Percentiles rank a stretch among this genome's conserved stretches.
Evolutionary conservation across 345 rosid genomes (phyloP).

Genomic region (Psidium friedrichsthalianum): DNA sequence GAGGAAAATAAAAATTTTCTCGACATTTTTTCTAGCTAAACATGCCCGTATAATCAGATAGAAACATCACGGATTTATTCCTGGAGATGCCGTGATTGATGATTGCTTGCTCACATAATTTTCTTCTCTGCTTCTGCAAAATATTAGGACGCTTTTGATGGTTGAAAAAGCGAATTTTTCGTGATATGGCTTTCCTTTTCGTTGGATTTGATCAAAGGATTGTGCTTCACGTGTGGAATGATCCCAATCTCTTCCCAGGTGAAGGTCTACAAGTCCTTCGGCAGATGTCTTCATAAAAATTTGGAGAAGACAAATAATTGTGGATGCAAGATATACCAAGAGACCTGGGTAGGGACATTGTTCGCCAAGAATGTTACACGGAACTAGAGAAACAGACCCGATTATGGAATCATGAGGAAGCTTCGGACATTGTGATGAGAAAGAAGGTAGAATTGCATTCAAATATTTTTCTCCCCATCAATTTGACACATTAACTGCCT

Average conservation of each 20-base stretch:
- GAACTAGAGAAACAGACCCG: not conserved
- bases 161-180: fast-evolving
- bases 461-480: not conserved
- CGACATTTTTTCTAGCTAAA: too few relatives aligned
- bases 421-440: not conserved
- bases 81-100: too few relatives aligned
- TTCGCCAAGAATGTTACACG: not conserved
- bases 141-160: not conserved
- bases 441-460: not conserved
- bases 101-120: too few relatives aligned
- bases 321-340: too few relatives aligned
- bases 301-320: not conserved
- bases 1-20: too few relatives aligned
- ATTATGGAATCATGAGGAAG: not conserved
- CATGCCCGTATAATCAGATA: too few relatives aligned
- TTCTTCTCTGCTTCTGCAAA: too few relatives aligned
- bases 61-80: too few relatives aligned
- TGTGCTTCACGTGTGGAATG: not conserved
- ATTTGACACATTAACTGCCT: not conserved
- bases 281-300: not conserved
- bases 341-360: too few relatives aligned
- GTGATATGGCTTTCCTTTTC: not conserved
- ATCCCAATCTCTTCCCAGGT: not conserved
- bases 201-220: not conserved
- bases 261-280: not conserved